phyloP scores from a whole-genome alignment of 352 stramenopile species.

The Pseudoperonospora humuli region DNA sequence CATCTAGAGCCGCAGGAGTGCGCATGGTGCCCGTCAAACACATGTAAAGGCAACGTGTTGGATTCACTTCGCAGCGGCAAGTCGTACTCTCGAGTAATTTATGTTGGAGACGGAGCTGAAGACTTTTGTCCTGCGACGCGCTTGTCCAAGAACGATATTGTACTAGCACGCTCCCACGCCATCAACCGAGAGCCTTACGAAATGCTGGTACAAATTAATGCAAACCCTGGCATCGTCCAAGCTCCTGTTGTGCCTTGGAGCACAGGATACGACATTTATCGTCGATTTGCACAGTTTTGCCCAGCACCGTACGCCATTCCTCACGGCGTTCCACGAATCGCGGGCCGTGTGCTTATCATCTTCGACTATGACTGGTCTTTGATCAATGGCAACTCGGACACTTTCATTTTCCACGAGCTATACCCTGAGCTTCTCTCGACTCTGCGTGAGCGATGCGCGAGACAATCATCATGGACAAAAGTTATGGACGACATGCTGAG shows the following conservation, averaged over 20 bases:
- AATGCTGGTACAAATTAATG: slow-evolving; percentile 29
- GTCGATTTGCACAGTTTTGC: slow-evolving; percentile 27
- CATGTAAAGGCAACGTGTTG: slow-evolving; percentile 73
- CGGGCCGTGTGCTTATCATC: slow-evolving; percentile 39
- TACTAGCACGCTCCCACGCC: slow-evolving; percentile 37
- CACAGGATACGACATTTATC: slow-evolving; percentile 44
- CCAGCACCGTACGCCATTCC: slow-evolving; percentile 7
- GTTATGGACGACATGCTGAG: slow-evolving; percentile 62
- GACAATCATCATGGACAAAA: slow-evolving; percentile 42
- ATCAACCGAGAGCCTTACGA: slow-evolving; percentile 26
- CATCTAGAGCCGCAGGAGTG: slow-evolving; percentile 40
- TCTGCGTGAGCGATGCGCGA: slow-evolving; percentile 18
- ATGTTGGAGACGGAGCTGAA: slow-evolving; percentile 60
- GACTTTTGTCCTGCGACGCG: slow-evolving; percentile 53
- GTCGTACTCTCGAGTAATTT: slow-evolving; percentile 42
- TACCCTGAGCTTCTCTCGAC: slow-evolving; percentile 48
- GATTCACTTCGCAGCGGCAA: slow-evolving; percentile 36
- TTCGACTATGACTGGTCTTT: slow-evolving; percentile 85
- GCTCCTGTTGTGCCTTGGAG: slow-evolving; percentile 40
- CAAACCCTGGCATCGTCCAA: slow-evolving; percentile 20
- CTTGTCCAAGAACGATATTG: slow-evolving; percentile 32
- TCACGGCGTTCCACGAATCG: slow-evolving; percentile 2
- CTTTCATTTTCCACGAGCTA: slow-evolving; percentile 59
- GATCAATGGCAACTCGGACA: slow-evolving; percentile 80
- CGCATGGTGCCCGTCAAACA: slow-evolving; percentile 51